phyloP scores from a whole-genome alignment of 108 stramenopile species.

The Fragilaria crotonensis region DNA sequence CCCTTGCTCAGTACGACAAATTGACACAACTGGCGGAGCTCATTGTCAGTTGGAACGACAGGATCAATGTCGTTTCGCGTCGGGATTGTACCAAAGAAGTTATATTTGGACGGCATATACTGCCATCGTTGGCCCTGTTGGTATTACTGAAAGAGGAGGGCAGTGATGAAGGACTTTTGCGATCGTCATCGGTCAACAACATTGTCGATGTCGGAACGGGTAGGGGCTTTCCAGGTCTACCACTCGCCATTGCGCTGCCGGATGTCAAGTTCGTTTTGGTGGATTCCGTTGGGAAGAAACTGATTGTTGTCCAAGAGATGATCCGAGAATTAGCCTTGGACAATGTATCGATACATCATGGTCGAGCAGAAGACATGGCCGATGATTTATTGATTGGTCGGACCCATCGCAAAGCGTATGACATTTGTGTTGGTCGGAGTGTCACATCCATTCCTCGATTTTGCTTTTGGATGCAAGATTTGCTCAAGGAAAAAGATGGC shows the following conservation, averaged over 20 bases:
- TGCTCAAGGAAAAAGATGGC: conserved; percentile 45
- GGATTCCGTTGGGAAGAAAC: conserved; percentile 79
- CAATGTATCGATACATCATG: conserved; percentile 71
- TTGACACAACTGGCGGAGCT: conserved; percentile 40
- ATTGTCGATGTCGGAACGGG: conserved; percentile 14
- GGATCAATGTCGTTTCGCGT: conserved; percentile 75
- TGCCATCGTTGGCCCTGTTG: conserved; percentile 66
- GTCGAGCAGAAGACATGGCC: conserved; percentile 53
- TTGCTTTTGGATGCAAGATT: conserved; percentile 66
- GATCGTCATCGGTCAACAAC: not conserved
- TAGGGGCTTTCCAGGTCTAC: conserved; percentile 90
- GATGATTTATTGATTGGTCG: conserved; percentile 7
- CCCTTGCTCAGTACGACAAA: conserved; percentile 35
- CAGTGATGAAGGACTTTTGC: not conserved
- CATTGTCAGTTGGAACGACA: conserved; percentile 75
- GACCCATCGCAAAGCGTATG: conserved; percentile 30
- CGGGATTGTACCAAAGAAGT: conserved; percentile 55
- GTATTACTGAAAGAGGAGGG: conserved; percentile 12
- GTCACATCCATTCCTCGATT: conserved; percentile 65
- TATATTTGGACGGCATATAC: conserved; percentile 69
- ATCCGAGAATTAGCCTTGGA: conserved; percentile 45
- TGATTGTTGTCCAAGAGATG: conserved; percentile 71
- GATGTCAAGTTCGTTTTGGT: conserved; percentile 60
- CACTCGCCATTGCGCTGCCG: conserved; percentile 74
- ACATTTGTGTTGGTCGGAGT: conserved; percentile 65